phyloP scores from a whole-genome alignment of 257 asterid species.

The Solanum paucissectum region DNA sequence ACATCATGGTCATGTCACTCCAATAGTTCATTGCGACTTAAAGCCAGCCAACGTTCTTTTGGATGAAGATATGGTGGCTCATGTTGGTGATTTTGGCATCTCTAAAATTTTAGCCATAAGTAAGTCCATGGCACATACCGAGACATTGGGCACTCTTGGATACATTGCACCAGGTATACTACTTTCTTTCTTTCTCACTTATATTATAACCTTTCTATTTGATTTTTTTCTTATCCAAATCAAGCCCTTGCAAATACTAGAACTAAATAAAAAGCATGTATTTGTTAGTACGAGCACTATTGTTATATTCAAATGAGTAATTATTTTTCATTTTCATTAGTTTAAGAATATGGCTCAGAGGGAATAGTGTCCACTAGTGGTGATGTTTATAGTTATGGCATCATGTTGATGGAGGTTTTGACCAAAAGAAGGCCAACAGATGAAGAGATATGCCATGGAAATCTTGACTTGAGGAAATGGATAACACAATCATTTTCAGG shows the following conservation, averaged over 20 bases:
- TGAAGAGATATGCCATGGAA: conserved; percentile 3
- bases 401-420: conserved; percentile 18
- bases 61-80: conserved; percentile 16
- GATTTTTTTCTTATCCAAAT: not conserved
- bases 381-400: conserved; percentile 24
- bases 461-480: conserved; percentile 13
- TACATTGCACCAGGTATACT: conserved; percentile 28
- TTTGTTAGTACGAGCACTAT: not conserved
- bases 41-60: conserved; percentile 23
- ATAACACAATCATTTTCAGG: not conserved
- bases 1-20: conserved; percentile 13
- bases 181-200: not conserved
- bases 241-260: not conserved
- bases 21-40: conserved; percentile 26
- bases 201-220: not conserved
- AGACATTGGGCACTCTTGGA: conserved; percentile 24
- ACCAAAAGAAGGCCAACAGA: conserved; percentile 15
- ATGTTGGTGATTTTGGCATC: conserved; percentile 20
- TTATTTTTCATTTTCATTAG: not conserved
- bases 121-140: not conserved
- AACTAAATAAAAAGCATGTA: not conserved
- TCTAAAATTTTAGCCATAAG: conserved; percentile 10
- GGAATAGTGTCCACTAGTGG: conserved; percentile 18
- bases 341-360: conserved; percentile 20
- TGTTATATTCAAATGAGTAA: not conserved